Percentiles rank a stretch among this genome's conserved stretches.
These are phyloP conservation scores for Saturnispora halmiae DNA, from an alignment of 805 yeast species.

Conservation along the genomic window DNA sequence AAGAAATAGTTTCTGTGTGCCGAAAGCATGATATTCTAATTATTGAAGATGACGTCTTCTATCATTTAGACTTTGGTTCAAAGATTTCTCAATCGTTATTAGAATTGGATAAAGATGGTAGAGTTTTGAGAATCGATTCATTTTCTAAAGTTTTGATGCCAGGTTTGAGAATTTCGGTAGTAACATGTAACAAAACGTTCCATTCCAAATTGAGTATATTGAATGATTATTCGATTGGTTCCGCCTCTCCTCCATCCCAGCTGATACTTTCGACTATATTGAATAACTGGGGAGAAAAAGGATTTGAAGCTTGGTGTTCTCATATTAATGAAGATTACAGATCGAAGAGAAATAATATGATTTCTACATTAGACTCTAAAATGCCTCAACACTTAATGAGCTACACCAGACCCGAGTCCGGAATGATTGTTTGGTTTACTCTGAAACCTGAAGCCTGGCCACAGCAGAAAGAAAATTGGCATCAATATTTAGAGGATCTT, in stretches of 20 bases:
- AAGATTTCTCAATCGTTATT: slow-evolving; percentile 51
- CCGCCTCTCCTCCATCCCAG: slow-evolving; percentile 71
- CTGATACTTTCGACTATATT: slow-evolving; percentile 48
- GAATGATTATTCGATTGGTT: slow-evolving; percentile 65
- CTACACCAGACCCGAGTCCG: slow-evolving; percentile 36
- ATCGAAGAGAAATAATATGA: slow-evolving; percentile 50
- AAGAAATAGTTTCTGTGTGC: slow-evolving; percentile 49
- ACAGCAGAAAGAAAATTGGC: slow-evolving; percentile 33
- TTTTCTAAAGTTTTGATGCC: slow-evolving; percentile 79
- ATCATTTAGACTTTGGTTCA: slow-evolving; percentile 52
- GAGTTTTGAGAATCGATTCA: slow-evolving; percentile 73
- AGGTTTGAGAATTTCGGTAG: slow-evolving; percentile 66
- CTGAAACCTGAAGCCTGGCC: slow-evolving; percentile 33
- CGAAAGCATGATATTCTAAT: slow-evolving; percentile 61
- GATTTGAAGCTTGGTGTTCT: slow-evolving; percentile 66
- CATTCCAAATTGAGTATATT: slow-evolving; percentile 44
- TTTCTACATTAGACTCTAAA: slow-evolving; percentile 39
- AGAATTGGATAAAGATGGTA: slow-evolving; percentile 62
- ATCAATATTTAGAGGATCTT: slow-evolving; percentile 24
- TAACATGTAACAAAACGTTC: slow-evolving; percentile 52
- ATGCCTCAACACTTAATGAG: slow-evolving; percentile 37
- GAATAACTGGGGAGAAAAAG: slow-evolving; percentile 47
- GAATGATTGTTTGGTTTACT: slow-evolving; percentile 37
- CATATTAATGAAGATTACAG: slow-evolving; percentile 54
- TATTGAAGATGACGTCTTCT: slow-evolving; percentile 83